Percentiles rank a stretch among this genome's conserved stretches.
Evolutionary conservation across 495 filamentous ascomycete genomes (phyloP).

Genomic region (Trichoderma asperelloides): DNA sequence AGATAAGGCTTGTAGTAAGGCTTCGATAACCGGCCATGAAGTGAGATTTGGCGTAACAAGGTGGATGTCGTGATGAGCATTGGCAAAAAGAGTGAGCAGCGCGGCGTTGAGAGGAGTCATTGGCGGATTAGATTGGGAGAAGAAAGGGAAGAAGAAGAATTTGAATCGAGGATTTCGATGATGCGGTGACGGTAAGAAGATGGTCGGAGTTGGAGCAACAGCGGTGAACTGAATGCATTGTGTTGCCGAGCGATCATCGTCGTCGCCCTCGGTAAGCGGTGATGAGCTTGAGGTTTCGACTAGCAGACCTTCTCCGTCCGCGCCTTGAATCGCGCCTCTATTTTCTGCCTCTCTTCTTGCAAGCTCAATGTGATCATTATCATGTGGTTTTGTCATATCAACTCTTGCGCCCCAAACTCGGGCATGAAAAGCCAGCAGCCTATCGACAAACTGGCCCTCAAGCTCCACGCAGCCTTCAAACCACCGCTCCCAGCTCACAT

Average conservation of each 20-base stretch:
- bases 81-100: conserved; percentile 43
- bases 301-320: neutral
- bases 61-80: conserved; percentile 44
- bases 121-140: conserved; percentile 35
- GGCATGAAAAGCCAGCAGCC: conserved; percentile 25
- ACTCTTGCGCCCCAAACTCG: too few species aligned
- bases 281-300: neutral
- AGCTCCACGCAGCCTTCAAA: too few species aligned
- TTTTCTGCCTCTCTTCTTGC: neutral
- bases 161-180: conserved; percentile 10
- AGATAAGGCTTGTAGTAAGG: conserved; percentile 42
- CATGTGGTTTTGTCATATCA: too few species aligned
- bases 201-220: conserved; percentile 27
- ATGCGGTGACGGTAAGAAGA: conserved; percentile 51
- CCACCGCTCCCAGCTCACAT: too few species aligned
- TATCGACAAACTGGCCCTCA: too few species aligned
- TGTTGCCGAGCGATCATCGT: too few species aligned
- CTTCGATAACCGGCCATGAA: conserved; percentile 43
- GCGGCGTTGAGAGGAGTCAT: conserved; percentile 59
- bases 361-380: too few species aligned
- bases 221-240: conserved; percentile 8
- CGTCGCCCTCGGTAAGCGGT: too few species aligned
- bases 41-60: conserved; percentile 69
- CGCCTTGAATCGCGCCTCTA: neutral
- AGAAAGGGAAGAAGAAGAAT: conserved; percentile 34